Evolutionary conservation across 2,329 filamentous ascomycete species (phyloP).

Genomic region (Penicillium corylophilum): DNA sequence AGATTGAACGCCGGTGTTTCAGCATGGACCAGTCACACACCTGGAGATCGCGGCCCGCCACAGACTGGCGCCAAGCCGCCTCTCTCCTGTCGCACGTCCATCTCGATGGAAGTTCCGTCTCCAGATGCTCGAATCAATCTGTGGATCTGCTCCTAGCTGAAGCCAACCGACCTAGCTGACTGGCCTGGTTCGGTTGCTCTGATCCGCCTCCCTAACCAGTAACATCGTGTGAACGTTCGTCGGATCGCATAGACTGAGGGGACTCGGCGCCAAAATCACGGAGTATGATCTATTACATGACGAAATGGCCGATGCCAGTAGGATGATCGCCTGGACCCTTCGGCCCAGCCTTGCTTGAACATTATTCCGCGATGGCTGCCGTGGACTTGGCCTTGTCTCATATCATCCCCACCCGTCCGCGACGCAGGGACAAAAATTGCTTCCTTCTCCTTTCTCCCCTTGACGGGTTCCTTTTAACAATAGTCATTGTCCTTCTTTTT

Average conservation of each 20-base stretch:
- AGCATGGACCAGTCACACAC: constrained; percentile 15
- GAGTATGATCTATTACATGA: constrained; percentile 4
- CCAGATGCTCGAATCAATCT: constrained; percentile 5
- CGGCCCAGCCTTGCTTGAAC: constrained; percentile 15
- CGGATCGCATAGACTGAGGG: not conserved
- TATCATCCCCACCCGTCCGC: constrained; percentile 11
- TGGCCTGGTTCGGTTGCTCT: not conserved
- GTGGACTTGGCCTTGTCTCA: constrained; percentile 20
- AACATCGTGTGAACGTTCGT: constrained; percentile 7
- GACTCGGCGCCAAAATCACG: not conserved
- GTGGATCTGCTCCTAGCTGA: not conserved
- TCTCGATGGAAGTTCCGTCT: not conserved
- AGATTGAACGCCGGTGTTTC: constrained; percentile 15
- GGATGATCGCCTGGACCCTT: not conserved
- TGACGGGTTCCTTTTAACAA: constrained; percentile 1
- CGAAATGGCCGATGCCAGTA: constrained; percentile 1
- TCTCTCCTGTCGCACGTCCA: constrained; percentile 17
- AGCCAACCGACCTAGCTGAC: too few relatives aligned
- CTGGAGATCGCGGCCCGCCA: not conserved
- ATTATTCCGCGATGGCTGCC: constrained; percentile 6
- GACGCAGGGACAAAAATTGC: not conserved
- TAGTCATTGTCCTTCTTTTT: constrained; percentile 7
- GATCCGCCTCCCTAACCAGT: not conserved
- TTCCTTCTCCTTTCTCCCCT: constrained; percentile 1
- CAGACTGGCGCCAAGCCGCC: constrained; percentile 1